Base-by-base conservation (phyloP, 768 basidiomycete species). In the Russula emetica region DNA sequence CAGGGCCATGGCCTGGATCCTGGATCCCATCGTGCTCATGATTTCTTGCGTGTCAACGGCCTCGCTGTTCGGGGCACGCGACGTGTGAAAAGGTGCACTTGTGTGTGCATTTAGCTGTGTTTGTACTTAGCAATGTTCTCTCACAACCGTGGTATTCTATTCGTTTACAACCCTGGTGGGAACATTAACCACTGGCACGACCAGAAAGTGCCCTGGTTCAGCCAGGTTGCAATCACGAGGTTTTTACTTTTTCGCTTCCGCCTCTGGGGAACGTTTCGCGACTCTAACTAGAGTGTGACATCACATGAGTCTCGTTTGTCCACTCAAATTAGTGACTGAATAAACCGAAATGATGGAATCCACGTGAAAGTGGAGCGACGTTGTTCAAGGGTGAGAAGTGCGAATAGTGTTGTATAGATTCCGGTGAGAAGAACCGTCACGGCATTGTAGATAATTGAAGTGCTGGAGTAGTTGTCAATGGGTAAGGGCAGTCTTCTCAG, bases 221-320 rank as follows among this genome's bases (percentile, higher is more conserved):
- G n/a, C 11, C 44, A 45, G n/a, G n/a, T 52, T 61, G 59, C 59
- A 45, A 65, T 56, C 64, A 61, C 59, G 64, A 65, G 55, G 59
- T 26, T 36, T 34, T 65, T 60, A 34, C 59, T 59, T 56, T 61
- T 61, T 65, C 58, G 63, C 47, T 55, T 64, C 53, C 58, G 20
- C n/a, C 24, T 55, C 58, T 30, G 28, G 42, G 26, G 44, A 24
- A 32, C 54, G 5, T 57, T 11, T 9, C 22, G 14, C 54, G 26
- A 30, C 22, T 32, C 24, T 38, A 28, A 53, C 2, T 26, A 9
- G 10, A 11, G 16, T 32, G 16, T 30, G 30, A 36, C 10, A 47
- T 50, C 58, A 63, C 40, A 54, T 63, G 36, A 40, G 62, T 59
- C 53, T 45, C 59, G 42, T 45, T 26, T 58, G 18, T 20, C 52